These are phyloP conservation scores for Abelmoschus esculentus DNA, from an alignment of 345 rosid genomes.

Conservation along the genomic window DNA sequence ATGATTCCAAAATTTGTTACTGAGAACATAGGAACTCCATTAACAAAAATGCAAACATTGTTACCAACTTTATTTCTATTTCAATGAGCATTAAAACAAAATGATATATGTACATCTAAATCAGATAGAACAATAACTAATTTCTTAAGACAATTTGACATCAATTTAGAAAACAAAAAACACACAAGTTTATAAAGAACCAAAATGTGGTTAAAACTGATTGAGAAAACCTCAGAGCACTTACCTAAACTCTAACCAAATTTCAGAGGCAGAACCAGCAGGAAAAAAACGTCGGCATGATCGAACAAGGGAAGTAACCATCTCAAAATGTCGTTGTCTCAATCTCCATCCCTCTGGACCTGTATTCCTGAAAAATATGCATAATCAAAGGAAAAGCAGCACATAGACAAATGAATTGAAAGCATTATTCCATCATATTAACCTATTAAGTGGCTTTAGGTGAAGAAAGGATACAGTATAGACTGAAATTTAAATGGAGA, in stretches of 20 bases:
- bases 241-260: slow-evolving; percentile 93
- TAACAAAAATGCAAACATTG: not conserved
- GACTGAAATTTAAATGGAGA: not conserved
- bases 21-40: not conserved
- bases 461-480: not conserved
- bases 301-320: slow-evolving; percentile 78
- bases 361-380: slow-evolving; percentile 49
- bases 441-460: not conserved
- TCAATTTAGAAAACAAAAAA: not conserved
- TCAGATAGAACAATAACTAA: not conserved
- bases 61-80: not conserved
- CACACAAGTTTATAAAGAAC: not conserved
- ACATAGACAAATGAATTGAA: not conserved
- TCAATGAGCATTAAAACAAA: not conserved
- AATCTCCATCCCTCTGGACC: slow-evolving; percentile 98
- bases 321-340: slow-evolving; percentile 85
- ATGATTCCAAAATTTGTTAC: not conserved
- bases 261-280: slow-evolving; percentile 78
- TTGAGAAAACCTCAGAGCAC: slow-evolving; percentile 18
- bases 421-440: not conserved
- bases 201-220: not conserved
- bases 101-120: not conserved
- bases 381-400: slow-evolving; percentile 8
- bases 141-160: not conserved
- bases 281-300: slow-evolving; percentile 85